Evolutionary conservation across 768 basidiomycete species (phyloP).

Genomic region (Cystobasidiopsis lactophilus): DNA sequence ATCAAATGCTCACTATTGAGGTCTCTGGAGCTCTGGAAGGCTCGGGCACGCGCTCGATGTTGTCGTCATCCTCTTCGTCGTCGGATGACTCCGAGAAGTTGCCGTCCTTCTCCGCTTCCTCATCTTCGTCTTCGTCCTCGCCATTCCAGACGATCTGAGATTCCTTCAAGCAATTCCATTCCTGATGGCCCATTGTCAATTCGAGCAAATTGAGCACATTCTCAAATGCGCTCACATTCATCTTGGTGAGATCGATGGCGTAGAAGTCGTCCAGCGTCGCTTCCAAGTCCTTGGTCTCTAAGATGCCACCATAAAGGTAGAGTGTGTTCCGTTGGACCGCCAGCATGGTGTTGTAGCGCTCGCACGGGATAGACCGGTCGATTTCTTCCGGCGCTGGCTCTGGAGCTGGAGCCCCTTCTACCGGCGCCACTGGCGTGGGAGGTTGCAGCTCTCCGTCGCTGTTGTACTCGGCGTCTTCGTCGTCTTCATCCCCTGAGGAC

Average conservation of each 20-base stretch:
- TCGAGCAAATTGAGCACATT: slow-evolving; percentile 42
- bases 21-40: slow-evolving; percentile 14
- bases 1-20: slow-evolving; percentile 4
- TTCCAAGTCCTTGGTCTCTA: slow-evolving; percentile 57
- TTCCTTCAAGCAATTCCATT: slow-evolving; percentile 31
- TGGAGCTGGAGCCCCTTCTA: background rate
- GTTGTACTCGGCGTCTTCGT: slow-evolving; percentile 10
- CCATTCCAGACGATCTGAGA: slow-evolving; percentile 19
- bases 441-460: slow-evolving; percentile 13
- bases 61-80: slow-evolving; percentile 20
- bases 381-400: slow-evolving; percentile 35
- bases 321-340: slow-evolving; percentile 62
- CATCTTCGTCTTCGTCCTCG: slow-evolving; percentile 35
- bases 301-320: slow-evolving; percentile 78
- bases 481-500: slow-evolving; percentile 1
- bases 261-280: slow-evolving; percentile 80
- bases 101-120: slow-evolving; percentile 14
- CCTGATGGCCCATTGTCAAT: slow-evolving; percentile 22
- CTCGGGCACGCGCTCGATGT: too few species aligned
- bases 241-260: slow-evolving; percentile 55
- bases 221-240: slow-evolving; percentile 54
- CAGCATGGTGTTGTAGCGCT: slow-evolving; percentile 73
- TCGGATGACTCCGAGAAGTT: slow-evolving; percentile 19
- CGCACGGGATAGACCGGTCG: slow-evolving; percentile 38
- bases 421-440: slow-evolving; percentile 29